Conservation (phyloP, 345 rosid genomes). For the Eucalyptus tenuipes region DNA sequence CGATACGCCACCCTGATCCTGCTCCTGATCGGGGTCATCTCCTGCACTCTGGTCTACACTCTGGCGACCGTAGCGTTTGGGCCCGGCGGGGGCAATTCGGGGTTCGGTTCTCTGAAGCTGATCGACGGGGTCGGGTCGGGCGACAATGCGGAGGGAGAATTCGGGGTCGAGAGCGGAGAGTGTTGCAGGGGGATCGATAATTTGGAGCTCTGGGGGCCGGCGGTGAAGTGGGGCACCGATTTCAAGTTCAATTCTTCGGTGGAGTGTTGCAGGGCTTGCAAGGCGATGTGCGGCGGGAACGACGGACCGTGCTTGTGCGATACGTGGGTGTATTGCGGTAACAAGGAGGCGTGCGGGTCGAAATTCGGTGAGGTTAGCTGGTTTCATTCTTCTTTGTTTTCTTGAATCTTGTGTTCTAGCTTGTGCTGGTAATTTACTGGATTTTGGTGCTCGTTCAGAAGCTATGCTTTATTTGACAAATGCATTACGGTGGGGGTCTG, state of each 20-base stretch:
- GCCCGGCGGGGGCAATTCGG: neutral
- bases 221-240: constrained; percentile 97
- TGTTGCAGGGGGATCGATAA: constrained; percentile 82
- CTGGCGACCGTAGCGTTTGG: constrained; percentile 34
- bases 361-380: constrained; percentile 81
- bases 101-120: neutral
- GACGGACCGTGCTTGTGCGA: constrained; percentile 97
- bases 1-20: constrained; percentile 43
- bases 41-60: constrained; percentile 59
- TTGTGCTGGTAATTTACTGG: neutral
- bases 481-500: neutral
- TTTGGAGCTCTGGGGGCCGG: constrained; percentile 94
- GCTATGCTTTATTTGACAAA: neutral
- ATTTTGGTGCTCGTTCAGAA: neutral
- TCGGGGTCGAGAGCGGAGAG: constrained; percentile 3
- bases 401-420: neutral
- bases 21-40: constrained; percentile 40
- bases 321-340: constrained; percentile 89
- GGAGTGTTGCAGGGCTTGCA: constrained; percentile 80
- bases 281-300: constrained; percentile 73
- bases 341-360: constrained; percentile 59
- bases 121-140: neutral
- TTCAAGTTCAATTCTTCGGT: constrained; percentile 65
- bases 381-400: neutral
- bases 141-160: neutral